Conservation (phyloP, 148 eudicot species). For the Rhododendron vialii region DNA sequence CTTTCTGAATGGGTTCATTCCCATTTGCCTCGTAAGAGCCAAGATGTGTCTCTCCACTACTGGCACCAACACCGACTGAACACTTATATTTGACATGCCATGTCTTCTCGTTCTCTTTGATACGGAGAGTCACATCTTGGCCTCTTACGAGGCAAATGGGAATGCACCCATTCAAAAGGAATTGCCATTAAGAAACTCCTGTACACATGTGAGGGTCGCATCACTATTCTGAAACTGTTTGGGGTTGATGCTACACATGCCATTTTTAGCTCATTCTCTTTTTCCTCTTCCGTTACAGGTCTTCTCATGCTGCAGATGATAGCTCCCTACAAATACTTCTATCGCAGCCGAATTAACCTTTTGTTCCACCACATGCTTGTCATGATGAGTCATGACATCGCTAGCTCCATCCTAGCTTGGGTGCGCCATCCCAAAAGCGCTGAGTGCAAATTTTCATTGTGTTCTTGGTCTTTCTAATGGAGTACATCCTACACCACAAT, state of each 20-base stretch:
- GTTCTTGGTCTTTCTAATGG: conserved; percentile 20
- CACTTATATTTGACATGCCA: conserved; percentile 23
- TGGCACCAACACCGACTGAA: background rate
- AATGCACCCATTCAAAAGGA: too few species aligned
- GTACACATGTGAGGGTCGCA: too few species aligned
- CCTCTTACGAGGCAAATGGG: background rate
- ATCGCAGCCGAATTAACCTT: background rate
- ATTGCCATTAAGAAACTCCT: too few species aligned
- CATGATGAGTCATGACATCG: background rate
- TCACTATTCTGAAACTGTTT: too few species aligned
- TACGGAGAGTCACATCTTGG: conserved; percentile 25
- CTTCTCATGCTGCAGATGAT: too few species aligned
- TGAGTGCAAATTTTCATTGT: background rate
- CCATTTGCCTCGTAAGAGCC: too few species aligned
- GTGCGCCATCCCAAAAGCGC: background rate
- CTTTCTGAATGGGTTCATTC: too few species aligned
- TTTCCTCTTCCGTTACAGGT: too few species aligned
- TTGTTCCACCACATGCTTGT: background rate
- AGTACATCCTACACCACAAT: background rate
- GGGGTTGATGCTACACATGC: conserved; percentile 3
- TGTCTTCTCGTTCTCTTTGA: conserved; percentile 17
- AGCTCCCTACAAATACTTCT: too few species aligned
- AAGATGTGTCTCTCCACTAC: too few species aligned
- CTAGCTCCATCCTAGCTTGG: background rate
- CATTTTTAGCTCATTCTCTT: too few species aligned